phyloP scores from a whole-genome alignment of 2,329 filamentous ascomycete genomes.

The Cordyceps militaris region DNA sequence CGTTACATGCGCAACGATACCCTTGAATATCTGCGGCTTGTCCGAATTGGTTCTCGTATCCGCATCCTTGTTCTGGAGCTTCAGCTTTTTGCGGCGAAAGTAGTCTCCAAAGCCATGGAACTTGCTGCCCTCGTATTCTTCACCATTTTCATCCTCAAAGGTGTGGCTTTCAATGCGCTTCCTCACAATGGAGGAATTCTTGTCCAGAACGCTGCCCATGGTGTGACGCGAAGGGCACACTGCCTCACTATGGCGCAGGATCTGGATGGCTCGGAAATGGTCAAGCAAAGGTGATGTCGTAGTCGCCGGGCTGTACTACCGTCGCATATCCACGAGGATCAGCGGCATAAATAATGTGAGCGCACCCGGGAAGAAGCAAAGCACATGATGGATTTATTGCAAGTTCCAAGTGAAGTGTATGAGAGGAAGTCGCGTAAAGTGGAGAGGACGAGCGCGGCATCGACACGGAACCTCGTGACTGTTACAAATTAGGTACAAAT shows the following conservation, averaged over 20 bases:
- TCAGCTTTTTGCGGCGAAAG: conserved; percentile 92
- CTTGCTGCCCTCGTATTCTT: conserved; percentile 80
- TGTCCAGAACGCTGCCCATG: conserved; percentile 56
- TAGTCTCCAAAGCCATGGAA: conserved; percentile 92
- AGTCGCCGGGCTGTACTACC: background rate
- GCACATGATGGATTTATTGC: background rate
- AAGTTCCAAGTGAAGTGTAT: background rate
- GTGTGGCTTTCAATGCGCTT: conserved; percentile 58
- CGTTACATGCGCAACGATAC: conserved; percentile 84
- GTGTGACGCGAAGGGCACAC: conserved; percentile 14
- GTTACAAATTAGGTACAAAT: no score
- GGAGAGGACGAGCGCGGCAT: conserved; percentile 22
- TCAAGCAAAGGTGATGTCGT: background rate
- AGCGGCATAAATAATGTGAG: background rate
- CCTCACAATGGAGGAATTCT: conserved; percentile 54
- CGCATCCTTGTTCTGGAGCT: conserved; percentile 88
- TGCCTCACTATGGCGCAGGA: background rate
- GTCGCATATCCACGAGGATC: background rate
- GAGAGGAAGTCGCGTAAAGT: conserved; percentile 29
- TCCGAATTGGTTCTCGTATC: conserved; percentile 63
- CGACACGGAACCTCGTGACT: conserved; percentile 37
- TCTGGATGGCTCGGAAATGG: background rate
- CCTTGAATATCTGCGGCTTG: conserved; percentile 81
- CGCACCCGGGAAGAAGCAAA: background rate
- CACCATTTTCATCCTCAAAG: conserved; percentile 75